Percentiles rank a stretch among this genome's conserved stretches.
These are phyloP conservation scores for Tetrahymena borealis DNA, from an alignment of 73 alveolate genomes.

Conservation along the genomic window DNA sequence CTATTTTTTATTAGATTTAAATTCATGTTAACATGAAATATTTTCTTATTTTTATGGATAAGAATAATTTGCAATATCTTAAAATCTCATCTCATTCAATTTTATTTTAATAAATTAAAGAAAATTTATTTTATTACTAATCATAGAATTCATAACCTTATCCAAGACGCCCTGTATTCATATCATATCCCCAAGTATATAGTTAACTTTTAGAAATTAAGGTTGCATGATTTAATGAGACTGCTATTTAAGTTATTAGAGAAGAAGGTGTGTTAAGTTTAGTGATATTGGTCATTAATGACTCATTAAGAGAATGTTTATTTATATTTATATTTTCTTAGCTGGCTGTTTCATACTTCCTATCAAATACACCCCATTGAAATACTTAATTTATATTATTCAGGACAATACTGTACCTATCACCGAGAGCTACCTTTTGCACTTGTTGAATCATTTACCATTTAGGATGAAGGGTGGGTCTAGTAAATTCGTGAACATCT, in stretches of 20 bases:
- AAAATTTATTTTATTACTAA: background rate
- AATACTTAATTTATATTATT: background rate
- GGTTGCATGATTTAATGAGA: conserved; percentile 24
- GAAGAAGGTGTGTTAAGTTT: background rate
- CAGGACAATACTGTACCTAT: conserved; percentile 23
- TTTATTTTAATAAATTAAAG: background rate
- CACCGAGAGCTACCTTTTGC: conserved; percentile 4
- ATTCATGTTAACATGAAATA: too few relatives aligned
- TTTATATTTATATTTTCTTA: background rate
- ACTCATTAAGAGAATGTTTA: background rate
- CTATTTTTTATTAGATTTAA: too few relatives aligned
- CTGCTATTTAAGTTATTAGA: background rate
- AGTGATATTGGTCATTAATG: background rate
- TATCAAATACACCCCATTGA: conserved; percentile 36
- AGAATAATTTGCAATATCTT: too few relatives aligned
- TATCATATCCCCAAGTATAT: conserved; percentile 42
- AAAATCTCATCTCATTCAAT: too few relatives aligned
- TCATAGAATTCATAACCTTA: conserved; percentile 30
- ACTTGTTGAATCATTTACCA: conserved; percentile 1
- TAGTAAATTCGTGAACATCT: conserved; percentile 2
- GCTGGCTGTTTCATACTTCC: background rate
- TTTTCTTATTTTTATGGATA: too few relatives aligned
- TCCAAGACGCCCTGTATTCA: conserved; percentile 40
- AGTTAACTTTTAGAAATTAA: conserved; percentile 17
- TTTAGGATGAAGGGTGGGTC: conserved; percentile 5